These are phyloP conservation scores for Fusarium kyushuense DNA, from an alignment of 2,329 filamentous ascomycete genomes.

Conservation along the genomic window DNA sequence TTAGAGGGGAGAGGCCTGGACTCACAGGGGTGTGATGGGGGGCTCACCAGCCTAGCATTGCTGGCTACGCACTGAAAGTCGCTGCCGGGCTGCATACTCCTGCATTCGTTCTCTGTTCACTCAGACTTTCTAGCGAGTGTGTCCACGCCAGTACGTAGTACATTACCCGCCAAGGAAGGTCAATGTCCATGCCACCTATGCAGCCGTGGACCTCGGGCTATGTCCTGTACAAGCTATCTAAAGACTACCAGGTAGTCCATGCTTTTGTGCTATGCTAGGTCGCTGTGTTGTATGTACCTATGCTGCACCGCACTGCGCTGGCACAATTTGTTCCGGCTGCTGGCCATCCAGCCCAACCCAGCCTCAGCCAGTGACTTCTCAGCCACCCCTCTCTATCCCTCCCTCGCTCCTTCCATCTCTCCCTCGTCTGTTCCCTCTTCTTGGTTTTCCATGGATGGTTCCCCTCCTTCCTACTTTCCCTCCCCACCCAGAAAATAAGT, in stretches of 20 bases:
- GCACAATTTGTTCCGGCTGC: conserved; percentile 40
- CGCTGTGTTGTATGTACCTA: conserved; percentile 8
- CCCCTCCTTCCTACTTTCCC: conserved; percentile 46
- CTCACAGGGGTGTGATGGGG: conserved; percentile 32
- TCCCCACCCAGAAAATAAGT: conserved; percentile 43
- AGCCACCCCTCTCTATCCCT: conserved; percentile 49
- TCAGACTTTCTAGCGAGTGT: conserved; percentile 8
- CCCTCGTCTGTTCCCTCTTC: conserved; percentile 42
- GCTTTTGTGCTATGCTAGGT: conserved; percentile 32
- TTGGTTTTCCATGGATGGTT: conserved; percentile 40
- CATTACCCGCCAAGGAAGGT: conserved; percentile 33
- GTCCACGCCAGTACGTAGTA: conserved; percentile 1
- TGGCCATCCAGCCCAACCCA: conserved; percentile 22
- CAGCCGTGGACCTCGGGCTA: conserved; percentile 10
- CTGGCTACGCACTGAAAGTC: conserved; percentile 33
- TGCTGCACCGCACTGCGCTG: conserved; percentile 45
- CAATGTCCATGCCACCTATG: conserved; percentile 25
- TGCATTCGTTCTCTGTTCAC: conserved; percentile 33
- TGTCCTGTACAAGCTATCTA: not conserved
- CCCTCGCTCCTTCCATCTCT: conserved; percentile 37
- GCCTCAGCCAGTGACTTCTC: conserved; percentile 47
- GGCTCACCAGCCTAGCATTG: conserved; percentile 27
- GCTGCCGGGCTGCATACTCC: conserved; percentile 37
- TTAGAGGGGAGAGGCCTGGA: conserved; percentile 24
- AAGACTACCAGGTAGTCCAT: conserved; percentile 5